Evolutionary conservation across 225 moss, liverwort and hornwort genomes (phyloP), one percentile per base, ranked within the genome.

Genomic region (Marchantia paleacea): DNA sequence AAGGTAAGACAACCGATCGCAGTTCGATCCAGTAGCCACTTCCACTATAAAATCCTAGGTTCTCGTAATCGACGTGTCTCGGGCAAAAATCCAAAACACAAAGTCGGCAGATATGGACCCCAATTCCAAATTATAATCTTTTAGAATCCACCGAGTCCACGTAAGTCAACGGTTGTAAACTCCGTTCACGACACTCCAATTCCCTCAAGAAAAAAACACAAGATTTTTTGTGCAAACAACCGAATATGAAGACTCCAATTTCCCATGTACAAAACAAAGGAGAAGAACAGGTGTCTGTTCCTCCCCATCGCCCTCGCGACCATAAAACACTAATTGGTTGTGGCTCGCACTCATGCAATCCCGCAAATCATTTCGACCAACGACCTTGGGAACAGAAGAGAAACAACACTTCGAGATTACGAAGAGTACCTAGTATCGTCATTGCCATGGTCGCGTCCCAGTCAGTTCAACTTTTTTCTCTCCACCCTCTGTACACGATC

Each of bases 361-460:
- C 16, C 19, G 19, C 70, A 48, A 12, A 0, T 8, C 26, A 19
- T 0, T 28, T 29, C 19, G 5, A 39, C 39, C 2, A 5, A 39
- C 2, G 25, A 2, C 16, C 73, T 11, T 0, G 19, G 5, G 7
- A 55, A 29, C 13, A 75, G 8, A 3, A 29, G 22, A 57, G 4
- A 12, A 25, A 57, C 29, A 73, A 18, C 15, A 31, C 0, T 0
- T 7, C 7, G 16, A 61, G 22, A 6, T 7, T 10, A 76, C 15
- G 20, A 60, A 24, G 13, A 60, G 39, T 76, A 76, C 75, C 75
- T 60, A 58, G 58, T 31, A 76, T 60, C 22, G 58, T 76, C 75
- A 76, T 76, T 55, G 75, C 58, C 75, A 76, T 76, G 75, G 39
- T 76, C 60, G 60, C 22, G 16, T 53, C 28, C 29, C 54, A 54